These are phyloP conservation scores for Postia placenta DNA, from an alignment of 768 basidiomycete genomes.

Conservation along the genomic window DNA sequence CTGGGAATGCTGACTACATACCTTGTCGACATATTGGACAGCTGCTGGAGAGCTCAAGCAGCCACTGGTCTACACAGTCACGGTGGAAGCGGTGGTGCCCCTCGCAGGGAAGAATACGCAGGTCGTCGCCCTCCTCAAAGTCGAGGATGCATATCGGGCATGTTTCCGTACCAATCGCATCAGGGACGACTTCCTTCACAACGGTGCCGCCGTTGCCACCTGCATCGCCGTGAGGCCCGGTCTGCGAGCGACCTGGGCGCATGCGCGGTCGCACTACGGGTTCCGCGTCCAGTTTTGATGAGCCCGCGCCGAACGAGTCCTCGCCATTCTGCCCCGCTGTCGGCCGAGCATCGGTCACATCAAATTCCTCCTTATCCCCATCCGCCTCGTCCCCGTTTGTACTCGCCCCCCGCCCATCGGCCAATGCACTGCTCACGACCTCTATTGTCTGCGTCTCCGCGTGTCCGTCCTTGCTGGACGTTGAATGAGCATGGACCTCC, in stretches of 20 bases:
- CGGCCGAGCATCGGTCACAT: not conserved
- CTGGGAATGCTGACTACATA: conserved; percentile 26
- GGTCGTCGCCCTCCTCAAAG: conserved; percentile 90
- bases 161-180: conserved; percentile 71
- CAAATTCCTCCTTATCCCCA: conserved; percentile 7
- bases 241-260: not conserved
- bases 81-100: conserved; percentile 89
- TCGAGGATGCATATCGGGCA: conserved; percentile 96
- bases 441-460: not conserved
- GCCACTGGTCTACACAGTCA: conserved; percentile 88
- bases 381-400: conserved; percentile 1
- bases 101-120: conserved; percentile 87
- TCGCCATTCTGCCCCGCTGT: conserved; percentile 1
- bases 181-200: conserved; percentile 45
- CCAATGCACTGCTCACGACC: not conserved
- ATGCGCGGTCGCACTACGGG: conserved; percentile 2
- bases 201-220: conserved; percentile 12
- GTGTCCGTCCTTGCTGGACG: not conserved
- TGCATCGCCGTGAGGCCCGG: not conserved
- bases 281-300: not conserved
- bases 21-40: conserved; percentile 93
- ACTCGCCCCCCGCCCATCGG: not conserved
- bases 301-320: not conserved
- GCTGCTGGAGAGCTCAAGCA: conserved; percentile 82
- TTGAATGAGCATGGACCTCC: not conserved